Evolutionary conservation across 768 basidiomycete genomes (phyloP).

Genomic region (Pisolithus orientalis): DNA sequence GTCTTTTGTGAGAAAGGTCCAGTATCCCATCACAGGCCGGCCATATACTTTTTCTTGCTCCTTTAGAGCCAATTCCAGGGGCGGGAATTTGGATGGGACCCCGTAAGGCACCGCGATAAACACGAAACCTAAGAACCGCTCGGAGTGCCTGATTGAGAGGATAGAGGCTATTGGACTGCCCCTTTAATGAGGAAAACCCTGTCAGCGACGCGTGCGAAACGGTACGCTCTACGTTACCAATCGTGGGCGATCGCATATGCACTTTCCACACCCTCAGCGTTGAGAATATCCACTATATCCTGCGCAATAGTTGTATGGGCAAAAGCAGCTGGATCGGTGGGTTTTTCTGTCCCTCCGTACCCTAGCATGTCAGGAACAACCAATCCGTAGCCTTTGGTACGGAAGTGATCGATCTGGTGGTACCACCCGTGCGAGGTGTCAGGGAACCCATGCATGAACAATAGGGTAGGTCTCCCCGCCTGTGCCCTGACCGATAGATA

Average conservation of each 20-base stretch:
- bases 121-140: conserved; percentile 36
- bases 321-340: conserved; percentile 25
- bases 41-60: conserved; percentile 24
- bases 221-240: conserved; percentile 21
- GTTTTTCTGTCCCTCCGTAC: conserved; percentile 39
- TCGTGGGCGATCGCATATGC: conserved; percentile 36
- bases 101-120: conserved; percentile 32
- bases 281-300: conserved; percentile 35
- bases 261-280: conserved; percentile 26
- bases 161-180: conserved; percentile 30
- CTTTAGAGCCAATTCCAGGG: conserved; percentile 22
- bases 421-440: conserved; percentile 39
- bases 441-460: conserved; percentile 43
- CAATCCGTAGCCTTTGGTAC: conserved; percentile 35
- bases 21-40: conserved; percentile 37
- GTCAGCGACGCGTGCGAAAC: not conserved
- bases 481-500: conserved; percentile 26
- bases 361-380: conserved; percentile 46
- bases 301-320: conserved; percentile 18
- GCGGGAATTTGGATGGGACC: conserved; percentile 20
- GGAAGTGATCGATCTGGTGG: conserved; percentile 33
- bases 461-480: conserved; percentile 29
- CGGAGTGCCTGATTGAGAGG: conserved; percentile 31
- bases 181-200: conserved; percentile 19
- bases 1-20: conserved; percentile 30